Base-by-base conservation (phyloP, 106 monocot species). In the Alisma plantagoaquatica region DNA sequence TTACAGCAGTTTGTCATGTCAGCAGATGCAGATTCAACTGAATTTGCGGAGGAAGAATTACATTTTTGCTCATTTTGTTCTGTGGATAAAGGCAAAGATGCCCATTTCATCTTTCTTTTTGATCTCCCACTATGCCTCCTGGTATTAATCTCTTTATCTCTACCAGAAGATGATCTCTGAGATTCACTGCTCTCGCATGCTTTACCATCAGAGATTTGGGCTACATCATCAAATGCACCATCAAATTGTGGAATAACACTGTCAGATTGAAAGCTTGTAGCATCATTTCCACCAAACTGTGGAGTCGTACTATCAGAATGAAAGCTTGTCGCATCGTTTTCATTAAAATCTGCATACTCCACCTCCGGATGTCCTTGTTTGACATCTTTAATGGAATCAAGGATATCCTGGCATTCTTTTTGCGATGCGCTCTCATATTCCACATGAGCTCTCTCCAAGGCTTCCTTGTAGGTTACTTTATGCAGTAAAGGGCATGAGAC, bases 351-450 rank as follows among this genome's bases (percentile, higher is more conserved):
- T 29, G 22, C 25, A 58, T 29, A 31, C 29, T 18, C 67, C 46
- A 30, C 68, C 73, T 46, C 66, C 68, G 2, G 47, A 42, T 10
- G 20, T 57, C 18, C 69, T 57, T 43, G 15, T 48, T 64, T 43
- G 3, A 33, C 21, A 11, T 35, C 66, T 28, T 75, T 75, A 61
- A 78, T 51, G 26, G 94, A 73, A 73, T 96, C 94, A 42, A 96
- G 76, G 62, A 96, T 96, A 54, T 96, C 94, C 43, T 84, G 77
- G 54, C 94, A 88, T 77, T 96, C 94, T 53, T 73, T 48, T 55
- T 88, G 84, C 35, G 94, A 96, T 46, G 75, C 77, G 71, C 15
- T 70, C 51, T 88, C 88, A 78, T 83, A 84, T 70, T 96, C 80
- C 53, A 61, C 12, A 63, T 84, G 70, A 61, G 84, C 94, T 20